Evolutionary conservation across 2,329 filamentous ascomycete species (phyloP).

Genomic region (Lasiodiplodia sp.): DNA sequence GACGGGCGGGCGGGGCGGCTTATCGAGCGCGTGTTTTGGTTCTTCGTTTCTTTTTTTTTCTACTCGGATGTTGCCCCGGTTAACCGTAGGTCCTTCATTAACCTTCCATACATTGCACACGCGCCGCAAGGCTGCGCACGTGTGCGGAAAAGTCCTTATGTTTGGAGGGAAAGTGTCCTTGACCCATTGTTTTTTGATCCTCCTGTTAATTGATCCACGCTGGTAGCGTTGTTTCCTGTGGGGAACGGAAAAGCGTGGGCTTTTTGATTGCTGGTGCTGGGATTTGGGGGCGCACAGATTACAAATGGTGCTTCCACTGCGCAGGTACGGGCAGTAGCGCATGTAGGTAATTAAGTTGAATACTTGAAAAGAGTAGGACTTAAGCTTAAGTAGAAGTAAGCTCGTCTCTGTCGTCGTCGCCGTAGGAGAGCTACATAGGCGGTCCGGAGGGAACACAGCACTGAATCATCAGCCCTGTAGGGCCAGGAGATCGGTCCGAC

Average conservation of each 20-base stretch:
- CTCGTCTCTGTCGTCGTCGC: not conserved
- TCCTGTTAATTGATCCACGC: not conserved
- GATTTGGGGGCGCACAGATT: not conserved
- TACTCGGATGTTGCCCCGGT: not conserved
- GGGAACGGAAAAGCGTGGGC: not conserved
- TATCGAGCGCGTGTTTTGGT: not conserved
- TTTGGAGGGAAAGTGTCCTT: not conserved
- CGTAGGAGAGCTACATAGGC: not conserved
- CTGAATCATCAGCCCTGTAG: not conserved
- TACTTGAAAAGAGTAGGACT: not conserved
- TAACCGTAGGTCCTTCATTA: not conserved
- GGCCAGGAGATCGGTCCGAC: not conserved
- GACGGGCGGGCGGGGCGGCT: not conserved
- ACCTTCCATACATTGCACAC: not conserved
- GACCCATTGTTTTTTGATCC: not conserved
- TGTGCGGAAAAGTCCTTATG: not conserved
- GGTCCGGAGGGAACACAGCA: not conserved
- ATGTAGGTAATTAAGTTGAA: no score
- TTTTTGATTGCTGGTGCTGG: not conserved
- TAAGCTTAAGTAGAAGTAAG: not conserved
- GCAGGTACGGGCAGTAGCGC: not conserved
- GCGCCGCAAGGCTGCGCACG: not conserved
- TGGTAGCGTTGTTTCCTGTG: not conserved
- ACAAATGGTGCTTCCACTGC: not conserved
- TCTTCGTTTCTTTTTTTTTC: not conserved